A percentile compares a stretch with the other conserved stretches of the same genome.
phyloP scores from a whole-genome alignment of 2,329 filamentous ascomycete species.

The Colletotrichum lini region DNA sequence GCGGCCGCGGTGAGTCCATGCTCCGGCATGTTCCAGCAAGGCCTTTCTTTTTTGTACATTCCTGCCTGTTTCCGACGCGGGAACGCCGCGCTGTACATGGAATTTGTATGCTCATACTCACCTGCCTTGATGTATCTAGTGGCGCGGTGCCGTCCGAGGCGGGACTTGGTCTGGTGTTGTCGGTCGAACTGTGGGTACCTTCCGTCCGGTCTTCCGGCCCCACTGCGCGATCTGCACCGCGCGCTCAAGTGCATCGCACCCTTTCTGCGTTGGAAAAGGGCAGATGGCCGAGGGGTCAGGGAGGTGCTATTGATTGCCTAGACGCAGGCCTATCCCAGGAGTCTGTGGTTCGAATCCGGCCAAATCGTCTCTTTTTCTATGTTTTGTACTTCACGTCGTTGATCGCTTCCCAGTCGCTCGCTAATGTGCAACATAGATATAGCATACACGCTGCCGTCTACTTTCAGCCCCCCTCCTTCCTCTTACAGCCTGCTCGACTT shows the following conservation, averaged over 20 bases:
- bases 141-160: not conserved
- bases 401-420: not conserved
- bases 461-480: not conserved
- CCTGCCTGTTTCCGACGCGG: not conserved
- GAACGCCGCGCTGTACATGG: not conserved
- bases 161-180: conserved; percentile 7
- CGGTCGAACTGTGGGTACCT: not conserved
- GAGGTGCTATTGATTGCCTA: too few species aligned
- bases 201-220: conserved; percentile 5
- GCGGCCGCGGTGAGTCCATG: conserved; percentile 12
- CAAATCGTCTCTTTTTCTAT: not conserved
- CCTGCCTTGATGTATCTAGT: too few species aligned
- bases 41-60: conserved; percentile 9
- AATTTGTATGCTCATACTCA: not conserved
- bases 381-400: not conserved
- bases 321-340: not conserved
- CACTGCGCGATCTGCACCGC: not conserved
- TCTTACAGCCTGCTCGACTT: conserved; percentile 55
- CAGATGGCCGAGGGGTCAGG: not conserved
- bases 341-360: not conserved
- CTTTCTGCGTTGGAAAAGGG: not conserved
- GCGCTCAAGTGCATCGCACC: not conserved
- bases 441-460: not conserved
- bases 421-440: not conserved
- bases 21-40: conserved; percentile 3